Conservation (phyloP, 1,284 basidiomycete species). For the Baeospora myosura region DNA sequence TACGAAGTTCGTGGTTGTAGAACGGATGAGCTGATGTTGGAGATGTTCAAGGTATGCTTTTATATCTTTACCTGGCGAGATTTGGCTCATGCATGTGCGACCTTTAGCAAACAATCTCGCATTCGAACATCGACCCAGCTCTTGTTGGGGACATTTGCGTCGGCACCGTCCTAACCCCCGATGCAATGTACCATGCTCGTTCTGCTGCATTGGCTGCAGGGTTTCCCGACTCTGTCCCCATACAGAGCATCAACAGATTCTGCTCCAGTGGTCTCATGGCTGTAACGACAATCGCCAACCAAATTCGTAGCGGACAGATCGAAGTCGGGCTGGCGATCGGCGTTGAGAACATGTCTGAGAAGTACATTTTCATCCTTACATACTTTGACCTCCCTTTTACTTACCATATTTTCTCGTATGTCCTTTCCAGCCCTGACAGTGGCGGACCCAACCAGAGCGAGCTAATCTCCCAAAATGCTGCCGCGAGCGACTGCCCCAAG, state of each 20-base stretch:
- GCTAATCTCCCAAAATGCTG: constrained; percentile 40
- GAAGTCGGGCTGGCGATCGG: constrained; percentile 81
- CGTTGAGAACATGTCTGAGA: constrained; percentile 77
- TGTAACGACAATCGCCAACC: constrained; percentile 69
- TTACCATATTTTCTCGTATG: too few species aligned
- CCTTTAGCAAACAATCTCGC: constrained; percentile 50
- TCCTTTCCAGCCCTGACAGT: constrained; percentile 53
- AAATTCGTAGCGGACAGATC: constrained; percentile 74
- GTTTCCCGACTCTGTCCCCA: constrained; percentile 69
- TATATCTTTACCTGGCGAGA: not conserved
- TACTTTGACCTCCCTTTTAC: not conserved
- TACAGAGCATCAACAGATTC: constrained; percentile 74
- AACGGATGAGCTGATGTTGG: constrained; percentile 69
- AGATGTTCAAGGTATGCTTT: constrained; percentile 60
- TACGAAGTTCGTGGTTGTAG: constrained; percentile 26
- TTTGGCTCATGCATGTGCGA: not conserved
- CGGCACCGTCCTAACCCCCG: constrained; percentile 60
- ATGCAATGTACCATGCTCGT: constrained; percentile 60
- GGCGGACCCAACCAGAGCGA: constrained; percentile 58
- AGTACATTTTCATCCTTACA: constrained; percentile 34
- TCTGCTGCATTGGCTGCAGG: constrained; percentile 76
- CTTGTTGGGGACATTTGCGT: constrained; percentile 76
- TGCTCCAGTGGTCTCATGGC: constrained; percentile 77
- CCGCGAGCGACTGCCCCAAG: constrained; percentile 52
- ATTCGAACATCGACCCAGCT: constrained; percentile 59